Conservation (phyloP, 169 alveolate species). For the Plasmodium inui region DNA sequence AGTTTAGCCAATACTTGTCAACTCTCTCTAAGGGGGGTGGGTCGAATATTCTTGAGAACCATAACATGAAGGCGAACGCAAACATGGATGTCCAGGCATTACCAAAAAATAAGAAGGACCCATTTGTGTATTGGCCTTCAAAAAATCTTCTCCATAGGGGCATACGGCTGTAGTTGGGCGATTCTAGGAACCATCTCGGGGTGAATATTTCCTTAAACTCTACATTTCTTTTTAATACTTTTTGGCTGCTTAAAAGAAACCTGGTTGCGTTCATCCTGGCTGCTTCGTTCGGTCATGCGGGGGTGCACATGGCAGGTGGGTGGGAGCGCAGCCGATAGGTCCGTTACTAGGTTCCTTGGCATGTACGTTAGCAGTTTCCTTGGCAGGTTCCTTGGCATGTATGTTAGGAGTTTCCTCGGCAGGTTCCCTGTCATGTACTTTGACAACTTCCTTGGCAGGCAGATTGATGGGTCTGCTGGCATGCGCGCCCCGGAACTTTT, state of each 20-base stretch:
- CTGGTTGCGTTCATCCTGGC: conserved; percentile 47
- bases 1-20: conserved; percentile 89
- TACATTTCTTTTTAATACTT: conserved; percentile 78
- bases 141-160: conserved; percentile 89
- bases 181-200: conserved; percentile 88
- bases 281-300: neutral
- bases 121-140: conserved; percentile 88
- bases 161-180: conserved; percentile 88
- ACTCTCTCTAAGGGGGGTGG: conserved; percentile 91
- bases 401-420: too few species aligned
- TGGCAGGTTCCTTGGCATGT: too few species aligned
- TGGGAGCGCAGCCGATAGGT: neutral
- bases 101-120: conserved; percentile 87
- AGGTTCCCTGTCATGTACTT: too few species aligned
- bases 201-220: conserved; percentile 80
- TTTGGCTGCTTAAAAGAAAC: conserved; percentile 7
- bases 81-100: conserved; percentile 91
- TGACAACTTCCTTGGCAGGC: neutral
- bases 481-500: neutral
- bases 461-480: neutral
- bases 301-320: neutral
- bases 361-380: too few species aligned
- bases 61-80: conserved; percentile 86
- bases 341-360: neutral
- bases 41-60: conserved; percentile 88